Base-by-base conservation (phyloP, 176 grass and related monocot species). In the Triticum dicoccoides region DNA sequence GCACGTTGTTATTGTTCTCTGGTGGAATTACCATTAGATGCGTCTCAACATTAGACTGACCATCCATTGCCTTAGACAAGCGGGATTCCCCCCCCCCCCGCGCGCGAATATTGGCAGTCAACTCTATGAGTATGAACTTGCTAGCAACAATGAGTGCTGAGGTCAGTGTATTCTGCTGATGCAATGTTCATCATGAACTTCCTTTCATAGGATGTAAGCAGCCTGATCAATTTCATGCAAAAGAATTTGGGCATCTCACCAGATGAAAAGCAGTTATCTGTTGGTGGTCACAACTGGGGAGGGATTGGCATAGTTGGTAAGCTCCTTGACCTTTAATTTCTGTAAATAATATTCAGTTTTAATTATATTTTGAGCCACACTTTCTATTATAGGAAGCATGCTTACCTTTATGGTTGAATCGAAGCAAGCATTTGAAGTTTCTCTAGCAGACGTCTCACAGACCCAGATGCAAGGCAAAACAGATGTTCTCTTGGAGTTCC, bases 391-490 rank as follows among this genome's bases (percentile, higher is more conserved):
- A 99, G 97, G 94, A 85, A 96, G 88, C 69, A 89, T 91, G 94
- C 92, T 99, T 80, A 93, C 90, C 63, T 99, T 99, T 75, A 91
- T 93, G 90, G 94, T 94, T 85, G 92, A 83, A 74, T 85, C 90
- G 41, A 96, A 96, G 85, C 97, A 93, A 91, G 94, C 97, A 85
- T 99, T 99, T 96, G 97, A 99, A 73, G 87, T 96, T 66, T 96
- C 90, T 78, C 77, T 99, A 88, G 78, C 97, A 78, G 97, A 99
- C 73, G 97, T 99, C 37, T 90, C 97, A 38, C 97, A 99, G 88
- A 99, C 94, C 21, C 97, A 99, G 80, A 88, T 96, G 85, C 97
- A 99, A 90, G 97, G 97, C 30, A 99, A 99, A 91, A 99, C 94
- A 63, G 97, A 99, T 89, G 94, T 94, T 76, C 91, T 93, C 73